Evolutionary conservation across 2,329 filamentous ascomycete species (phyloP), one percentile per base, ranked within the genome.

Genomic region (Aspergillus sp.): DNA sequence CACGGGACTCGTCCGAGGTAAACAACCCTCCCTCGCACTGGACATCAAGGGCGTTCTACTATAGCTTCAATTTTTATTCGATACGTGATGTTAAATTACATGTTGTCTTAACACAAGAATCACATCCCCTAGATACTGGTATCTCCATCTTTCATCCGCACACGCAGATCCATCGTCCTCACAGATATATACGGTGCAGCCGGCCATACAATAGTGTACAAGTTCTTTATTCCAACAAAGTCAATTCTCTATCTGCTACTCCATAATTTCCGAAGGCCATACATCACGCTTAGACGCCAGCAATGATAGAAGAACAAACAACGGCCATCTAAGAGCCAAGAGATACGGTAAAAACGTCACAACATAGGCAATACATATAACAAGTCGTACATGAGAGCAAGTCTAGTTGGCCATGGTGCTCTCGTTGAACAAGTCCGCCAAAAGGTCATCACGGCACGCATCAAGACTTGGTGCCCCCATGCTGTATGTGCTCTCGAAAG

Each of bases 401-500:
- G 34, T 16, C 44, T 67, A 73, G 52, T 68, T 72, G 29, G 68
- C 74, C 65, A 81, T 73, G 13, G 76, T 91, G 65, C 79, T 81
- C 76, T 94, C 89, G 64, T 91, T 88, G 77, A 93, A 94, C 54
- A 95, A 64, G 74, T 95, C 90, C 65, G 75, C 83, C 66, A 95
- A 68, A 55, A 95, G 65, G 45, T 81, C 81, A 58, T 80, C 76
- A 49, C 81, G 77, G 64, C 89, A 91, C 9, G 78, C 78, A 47
- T 85, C 81, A 62, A 80, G 68, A 69, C 95, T 90, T 21, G 88
- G 73, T 40, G 71, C 71, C 32, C 85, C 86, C 85, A 97, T 92
- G 14, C 88, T 85, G 71, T 99, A 99, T 50, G 88, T 93, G 56
- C 87, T 88, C 76, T 99, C 94, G 73, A 97, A 99, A 0, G 89